Evolutionary conservation across 176 grass and related monocot species (phyloP).

Genomic region (Bromus sterilis): DNA sequence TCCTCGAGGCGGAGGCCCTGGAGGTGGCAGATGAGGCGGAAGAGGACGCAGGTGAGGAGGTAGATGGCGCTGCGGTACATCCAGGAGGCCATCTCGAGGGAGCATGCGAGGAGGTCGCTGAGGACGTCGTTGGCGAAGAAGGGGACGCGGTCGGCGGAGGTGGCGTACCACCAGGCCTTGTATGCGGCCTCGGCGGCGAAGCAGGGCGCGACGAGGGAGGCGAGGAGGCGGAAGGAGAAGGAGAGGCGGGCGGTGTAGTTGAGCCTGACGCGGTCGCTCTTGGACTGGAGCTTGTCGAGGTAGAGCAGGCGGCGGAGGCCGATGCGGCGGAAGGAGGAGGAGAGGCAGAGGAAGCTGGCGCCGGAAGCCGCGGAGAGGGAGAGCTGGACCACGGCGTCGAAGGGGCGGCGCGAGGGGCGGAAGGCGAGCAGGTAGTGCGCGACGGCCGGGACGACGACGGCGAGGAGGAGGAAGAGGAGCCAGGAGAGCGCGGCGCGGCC

Average conservation of each 20-base stretch:
- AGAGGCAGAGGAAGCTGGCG: slow-evolving; percentile 62
- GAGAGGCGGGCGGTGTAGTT: slow-evolving; percentile 58
- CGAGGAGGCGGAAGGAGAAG: slow-evolving; percentile 75
- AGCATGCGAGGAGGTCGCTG: slow-evolving; percentile 43
- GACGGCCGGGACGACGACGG: slow-evolving; percentile 21
- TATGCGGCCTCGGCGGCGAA: slow-evolving; percentile 70
- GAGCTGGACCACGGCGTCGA: slow-evolving; percentile 56
- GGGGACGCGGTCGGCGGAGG: slow-evolving; percentile 48
- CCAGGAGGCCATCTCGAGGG: slow-evolving; percentile 73
- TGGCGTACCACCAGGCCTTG: slow-evolving; percentile 85
- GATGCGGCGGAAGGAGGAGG: slow-evolving; percentile 48
- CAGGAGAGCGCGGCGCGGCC: slow-evolving; percentile 33
- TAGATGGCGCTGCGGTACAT: slow-evolving; percentile 86
- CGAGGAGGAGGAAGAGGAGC: slow-evolving; percentile 51
- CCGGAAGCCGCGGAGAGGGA: slow-evolving; percentile 52
- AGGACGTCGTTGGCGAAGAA: slow-evolving; percentile 40
- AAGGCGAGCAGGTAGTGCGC: slow-evolving; percentile 63
- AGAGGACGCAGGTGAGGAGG: slow-evolving; percentile 86
- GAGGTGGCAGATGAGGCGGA: slow-evolving; percentile 88
- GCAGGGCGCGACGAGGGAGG: slow-evolving; percentile 66
- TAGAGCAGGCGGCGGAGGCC: slow-evolving; percentile 82
- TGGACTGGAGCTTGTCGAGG: slow-evolving; percentile 62
- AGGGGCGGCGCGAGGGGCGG: slow-evolving; percentile 42
- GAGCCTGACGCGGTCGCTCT: slow-evolving; percentile 47
- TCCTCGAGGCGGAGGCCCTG: slow-evolving; percentile 76